Evolutionary conservation across 179 eudicot genomes (phyloP).

Genomic region (Nepenthes alata): DNA sequence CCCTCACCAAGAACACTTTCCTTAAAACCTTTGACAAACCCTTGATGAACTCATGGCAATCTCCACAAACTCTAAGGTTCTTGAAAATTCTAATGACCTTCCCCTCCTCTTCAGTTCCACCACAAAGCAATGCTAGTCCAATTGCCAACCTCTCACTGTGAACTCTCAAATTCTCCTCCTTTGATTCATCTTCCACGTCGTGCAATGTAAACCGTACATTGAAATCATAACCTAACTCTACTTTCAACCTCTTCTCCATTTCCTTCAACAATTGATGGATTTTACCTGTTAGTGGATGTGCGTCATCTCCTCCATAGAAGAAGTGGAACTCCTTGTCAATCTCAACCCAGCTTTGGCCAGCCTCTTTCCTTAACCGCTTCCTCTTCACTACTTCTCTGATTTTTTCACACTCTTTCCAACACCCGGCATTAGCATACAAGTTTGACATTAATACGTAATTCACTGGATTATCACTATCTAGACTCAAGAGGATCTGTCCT

Average conservation of each 20-base stretch:
- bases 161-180: constrained; percentile 53
- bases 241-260: constrained; percentile 53
- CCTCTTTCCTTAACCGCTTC: constrained; percentile 32
- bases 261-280: constrained; percentile 38
- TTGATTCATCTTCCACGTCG: constrained; percentile 74
- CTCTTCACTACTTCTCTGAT: constrained; percentile 22
- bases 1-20: constrained; percentile 62
- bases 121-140: constrained; percentile 48
- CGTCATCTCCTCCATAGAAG: constrained; percentile 65
- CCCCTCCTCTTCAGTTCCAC: constrained; percentile 24
- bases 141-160: constrained; percentile 82
- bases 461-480: constrained; percentile 30
- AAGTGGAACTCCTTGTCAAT: constrained; percentile 50
- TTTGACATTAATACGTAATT: constrained; percentile 33
- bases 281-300: constrained; percentile 39
- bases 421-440: constrained; percentile 34
- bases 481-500: constrained; percentile 24
- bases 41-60: constrained; percentile 74
- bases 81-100: constrained; percentile 50
- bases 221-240: constrained; percentile 52
- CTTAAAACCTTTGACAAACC: constrained; percentile 55
- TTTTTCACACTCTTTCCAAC: constrained; percentile 37
- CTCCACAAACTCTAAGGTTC: constrained; percentile 74
- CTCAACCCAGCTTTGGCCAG: constrained; percentile 45
- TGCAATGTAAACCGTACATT: constrained; percentile 53